Percentiles rank a stretch among this genome's conserved stretches.
Evolutionary conservation across 2,329 filamentous ascomycete species (phyloP).

Genomic region (Claviceps capensis): DNA sequence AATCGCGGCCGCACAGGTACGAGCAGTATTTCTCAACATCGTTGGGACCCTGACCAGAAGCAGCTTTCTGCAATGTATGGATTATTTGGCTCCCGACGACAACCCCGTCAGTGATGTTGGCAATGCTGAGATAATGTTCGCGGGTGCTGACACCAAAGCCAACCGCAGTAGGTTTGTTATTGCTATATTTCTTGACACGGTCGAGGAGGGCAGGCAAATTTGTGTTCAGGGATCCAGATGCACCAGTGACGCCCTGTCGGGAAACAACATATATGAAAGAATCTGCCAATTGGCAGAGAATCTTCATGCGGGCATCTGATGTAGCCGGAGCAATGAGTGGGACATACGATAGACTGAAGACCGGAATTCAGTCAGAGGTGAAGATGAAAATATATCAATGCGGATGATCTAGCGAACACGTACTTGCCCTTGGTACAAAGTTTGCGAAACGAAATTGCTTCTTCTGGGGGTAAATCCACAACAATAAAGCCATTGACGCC

Average conservation of each 20-base stretch:
- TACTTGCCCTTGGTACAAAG: conserved; percentile 66
- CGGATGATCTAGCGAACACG: conserved; percentile 16
- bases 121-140: conserved; percentile 82
- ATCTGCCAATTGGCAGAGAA: conserved; percentile 91
- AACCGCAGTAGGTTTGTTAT: conserved; percentile 78
- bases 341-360: conserved; percentile 68
- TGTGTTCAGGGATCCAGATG: conserved; percentile 66
- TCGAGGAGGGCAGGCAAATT: conserved; percentile 70
- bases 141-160: conserved; percentile 93
- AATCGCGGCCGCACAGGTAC: conserved; percentile 40
- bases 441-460: conserved; percentile 82
- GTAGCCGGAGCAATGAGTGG: conserved; percentile 93
- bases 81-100: conserved; percentile 96
- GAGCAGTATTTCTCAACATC: conserved; percentile 80
- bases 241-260: conserved; percentile 91
- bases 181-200: conserved; percentile 84
- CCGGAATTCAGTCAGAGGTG: not conserved
- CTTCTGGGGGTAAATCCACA: conserved; percentile 88
- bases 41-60: conserved; percentile 32
- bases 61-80: conserved; percentile 45
- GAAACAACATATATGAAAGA: conserved; percentile 99
- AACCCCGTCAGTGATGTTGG: conserved; percentile 77
- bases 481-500: conserved; percentile 95
- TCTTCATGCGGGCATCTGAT: conserved; percentile 83
- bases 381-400: not conserved